Base-by-base conservation (phyloP, 164 flowering plant species). In the Litsea cubeba region DNA sequence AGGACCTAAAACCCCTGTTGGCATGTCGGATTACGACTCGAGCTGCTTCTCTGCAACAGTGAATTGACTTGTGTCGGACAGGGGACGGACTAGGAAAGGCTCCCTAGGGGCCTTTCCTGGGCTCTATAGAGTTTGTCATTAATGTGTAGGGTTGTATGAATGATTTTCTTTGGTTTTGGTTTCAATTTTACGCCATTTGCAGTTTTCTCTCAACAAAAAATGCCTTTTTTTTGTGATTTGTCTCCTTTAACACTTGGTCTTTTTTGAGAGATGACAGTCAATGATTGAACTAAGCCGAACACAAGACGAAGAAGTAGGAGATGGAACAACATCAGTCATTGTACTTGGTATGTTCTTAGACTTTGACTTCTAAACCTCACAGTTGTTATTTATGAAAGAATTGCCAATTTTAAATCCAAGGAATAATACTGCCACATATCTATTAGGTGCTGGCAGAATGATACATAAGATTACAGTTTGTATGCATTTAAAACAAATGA, bases 241-340 rank as follows among this genome's bases (percentile, higher is more conserved):
- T 74, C 63, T 22, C 18, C 35, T 72, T 62, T 15, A 15, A 54
- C 60, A 15, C 23, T 64, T 64, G 2, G 14, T 10, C n/a, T 57
- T 24, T 49, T 32, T 5, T 28, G 49, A 12, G 75, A 20, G 20
- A 22, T 74, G 54, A 70, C 91, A 95, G 98, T 89, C 98, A 22
- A 93, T 95, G 97, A 93, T 95, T 81, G 97, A 95, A 78, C 85
- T 95, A 25, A 95, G 99, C 76, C 92, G 96, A 70, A 89, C 99
- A 65, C 99, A 93, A 82, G 99, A 95, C 84, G 98, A 93, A 87
- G 99, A 95, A 84, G 98, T 95, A 3, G 99, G 99, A 20, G 99
- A 95, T 87, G 99, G 99, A 72, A 95, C 99, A 15, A 93, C 99
- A 40, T 95, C 99, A 35, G 99, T 95, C 23, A 95, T 95, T 72